Conservation (phyloP, 495 filamentous ascomycete species). For the Extremus antarcticus region DNA sequence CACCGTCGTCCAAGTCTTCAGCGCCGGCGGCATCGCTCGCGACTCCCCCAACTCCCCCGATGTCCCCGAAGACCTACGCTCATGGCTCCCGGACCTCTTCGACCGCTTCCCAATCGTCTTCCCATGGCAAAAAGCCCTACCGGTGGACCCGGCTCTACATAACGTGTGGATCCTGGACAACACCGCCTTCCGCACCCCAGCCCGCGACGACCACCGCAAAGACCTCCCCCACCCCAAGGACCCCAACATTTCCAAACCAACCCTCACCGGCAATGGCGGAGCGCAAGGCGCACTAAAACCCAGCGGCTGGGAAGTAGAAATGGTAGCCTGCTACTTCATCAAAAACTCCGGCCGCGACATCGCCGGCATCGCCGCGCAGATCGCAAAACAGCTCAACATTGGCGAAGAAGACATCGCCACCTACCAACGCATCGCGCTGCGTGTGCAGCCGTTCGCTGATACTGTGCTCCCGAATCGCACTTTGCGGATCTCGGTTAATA, state of each 20-base stretch:
- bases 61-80: conserved; percentile 15
- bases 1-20: conserved; percentile 8
- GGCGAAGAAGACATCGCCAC: conserved; percentile 46
- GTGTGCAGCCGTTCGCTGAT: conserved; percentile 68
- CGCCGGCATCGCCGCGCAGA: conserved; percentile 53
- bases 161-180: conserved; percentile 87
- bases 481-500: conserved; percentile 46
- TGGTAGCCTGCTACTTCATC: conserved; percentile 69
- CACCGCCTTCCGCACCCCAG: conserved; percentile 55
- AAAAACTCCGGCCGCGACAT: conserved; percentile 53
- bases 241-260: conserved; percentile 4
- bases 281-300: conserved; percentile 8
- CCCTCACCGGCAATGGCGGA: background rate
- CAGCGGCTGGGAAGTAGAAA: conserved; percentile 61
- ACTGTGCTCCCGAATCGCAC: conserved; percentile 56
- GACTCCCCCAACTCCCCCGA: conserved; percentile 16
- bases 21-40: conserved; percentile 9
- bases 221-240: conserved; percentile 8
- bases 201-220: conserved; percentile 8
- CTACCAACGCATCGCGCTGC: conserved; percentile 54
- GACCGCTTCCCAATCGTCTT: conserved; percentile 19
- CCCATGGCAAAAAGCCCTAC: conserved; percentile 15
- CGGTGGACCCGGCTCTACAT: conserved; percentile 42
- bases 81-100: conserved; percentile 18
- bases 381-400: conserved; percentile 62